Evolutionary conservation across 495 filamentous ascomycete species (phyloP).

Genomic region (Trichoderma orchidacearum): DNA sequence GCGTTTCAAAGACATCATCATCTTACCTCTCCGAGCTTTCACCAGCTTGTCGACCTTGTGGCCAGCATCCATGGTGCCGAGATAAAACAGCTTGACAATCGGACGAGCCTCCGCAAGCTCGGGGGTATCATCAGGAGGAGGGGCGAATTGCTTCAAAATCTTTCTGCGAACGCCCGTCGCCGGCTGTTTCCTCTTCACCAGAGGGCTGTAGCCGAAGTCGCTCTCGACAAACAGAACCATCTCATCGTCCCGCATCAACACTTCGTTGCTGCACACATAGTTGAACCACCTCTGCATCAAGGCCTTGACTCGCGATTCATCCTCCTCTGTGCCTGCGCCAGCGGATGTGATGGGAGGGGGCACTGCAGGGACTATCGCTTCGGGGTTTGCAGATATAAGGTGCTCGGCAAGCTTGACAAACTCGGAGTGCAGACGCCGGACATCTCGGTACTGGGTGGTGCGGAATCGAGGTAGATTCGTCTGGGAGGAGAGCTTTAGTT

Average conservation of each 20-base stretch:
- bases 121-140: constrained; percentile 92
- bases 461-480: constrained; percentile 96
- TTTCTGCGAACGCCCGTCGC: constrained; percentile 91
- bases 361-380: constrained; percentile 94
- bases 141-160: constrained; percentile 96
- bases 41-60: constrained; percentile 94
- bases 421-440: constrained; percentile 87
- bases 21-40: constrained; percentile 75
- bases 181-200: constrained; percentile 90
- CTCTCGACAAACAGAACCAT: constrained; percentile 95
- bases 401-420: constrained; percentile 93
- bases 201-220: constrained; percentile 95
- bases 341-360: constrained; percentile 84
- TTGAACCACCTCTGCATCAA: constrained; percentile 93
- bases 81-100: constrained; percentile 87
- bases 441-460: constrained; percentile 94
- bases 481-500: constrained; percentile 28
- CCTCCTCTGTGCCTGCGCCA: constrained; percentile 92
- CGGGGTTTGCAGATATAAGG: constrained; percentile 87
- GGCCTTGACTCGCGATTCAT: constrained; percentile 78
- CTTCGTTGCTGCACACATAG: constrained; percentile 77
- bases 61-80: constrained; percentile 85
- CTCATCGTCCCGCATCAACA: constrained; percentile 89
- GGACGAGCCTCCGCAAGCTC: constrained; percentile 83
- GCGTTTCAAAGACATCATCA: not conserved